phyloP scores from a whole-genome alignment of 371 early-diverging fungal genomes.

The Mucor sp. region DNA sequence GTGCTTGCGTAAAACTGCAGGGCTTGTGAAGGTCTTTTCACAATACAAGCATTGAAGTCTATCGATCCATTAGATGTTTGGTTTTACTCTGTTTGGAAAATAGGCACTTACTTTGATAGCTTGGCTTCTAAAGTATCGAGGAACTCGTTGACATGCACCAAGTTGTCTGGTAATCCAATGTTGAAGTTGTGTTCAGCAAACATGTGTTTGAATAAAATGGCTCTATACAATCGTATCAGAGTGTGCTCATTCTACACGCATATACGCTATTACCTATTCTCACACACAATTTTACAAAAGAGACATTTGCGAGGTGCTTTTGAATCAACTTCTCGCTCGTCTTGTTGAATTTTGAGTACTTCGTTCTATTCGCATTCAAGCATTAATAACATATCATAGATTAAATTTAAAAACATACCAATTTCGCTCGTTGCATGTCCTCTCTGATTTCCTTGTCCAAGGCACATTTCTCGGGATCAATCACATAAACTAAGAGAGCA shows the following conservation, averaged over 20 bases:
- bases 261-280: conserved; percentile 36
- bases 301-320: conserved; percentile 81
- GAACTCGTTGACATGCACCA: conserved; percentile 87
- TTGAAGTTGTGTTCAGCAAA: conserved; percentile 92
- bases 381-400: background rate
- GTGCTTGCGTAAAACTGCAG: conserved; percentile 90
- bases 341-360: conserved; percentile 76
- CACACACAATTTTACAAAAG: conserved; percentile 84
- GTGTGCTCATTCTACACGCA: background rate
- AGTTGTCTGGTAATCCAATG: conserved; percentile 92
- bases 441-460: conserved; percentile 74
- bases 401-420: conserved; percentile 43
- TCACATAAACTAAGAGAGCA: conserved; percentile 43
- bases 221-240: conserved; percentile 28
- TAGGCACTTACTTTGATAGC: conserved; percentile 58
- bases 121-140: conserved; percentile 79
- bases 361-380: conserved; percentile 51
- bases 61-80: background rate
- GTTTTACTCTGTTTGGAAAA: background rate
- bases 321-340: conserved; percentile 75
- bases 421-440: conserved; percentile 70
- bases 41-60: conserved; percentile 92
- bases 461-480: conserved; percentile 62
- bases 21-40: conserved; percentile 89
- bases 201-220: conserved; percentile 84